Conservation (phyloP, 371 early-diverging fungal genomes). For the Haplosporangium sp. region DNA sequence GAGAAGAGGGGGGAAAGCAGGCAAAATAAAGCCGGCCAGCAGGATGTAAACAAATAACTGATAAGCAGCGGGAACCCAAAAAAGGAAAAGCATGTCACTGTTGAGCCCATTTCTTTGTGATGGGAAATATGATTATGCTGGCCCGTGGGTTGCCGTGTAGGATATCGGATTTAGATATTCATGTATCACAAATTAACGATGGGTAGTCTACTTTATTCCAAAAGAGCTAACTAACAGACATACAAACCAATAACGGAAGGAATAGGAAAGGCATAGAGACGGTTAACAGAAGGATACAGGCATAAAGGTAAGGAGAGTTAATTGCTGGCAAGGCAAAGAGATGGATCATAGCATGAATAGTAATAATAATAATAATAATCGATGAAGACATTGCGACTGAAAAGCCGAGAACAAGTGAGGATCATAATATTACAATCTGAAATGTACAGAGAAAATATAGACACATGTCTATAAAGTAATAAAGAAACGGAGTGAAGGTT, state of each 20-base stretch:
- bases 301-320: neutral
- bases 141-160: slow-evolving; percentile 15
- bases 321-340: neutral
- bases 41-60: slow-evolving; percentile 2
- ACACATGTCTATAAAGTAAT: too few relatives aligned
- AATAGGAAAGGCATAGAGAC: neutral
- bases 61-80: slow-evolving; percentile 18
- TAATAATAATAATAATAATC: too few relatives aligned
- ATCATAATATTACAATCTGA: slow-evolving; percentile 16
- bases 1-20: neutral
- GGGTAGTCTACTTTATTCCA: too few relatives aligned
- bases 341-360: neutral
- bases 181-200: neutral
- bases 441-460: neutral
- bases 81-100: slow-evolving; percentile 9
- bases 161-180: neutral
- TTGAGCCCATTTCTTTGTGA: neutral
- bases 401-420: neutral
- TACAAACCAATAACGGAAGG: neutral
- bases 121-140: slow-evolving; percentile 11
- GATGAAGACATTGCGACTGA: neutral
- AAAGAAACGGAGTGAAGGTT: neutral
- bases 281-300: neutral
- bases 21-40: neutral
- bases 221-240: too few relatives aligned